Evolutionary conservation across 257 asterid genomes (phyloP).

Genomic region (Rauvolfia tetraphylla): DNA sequence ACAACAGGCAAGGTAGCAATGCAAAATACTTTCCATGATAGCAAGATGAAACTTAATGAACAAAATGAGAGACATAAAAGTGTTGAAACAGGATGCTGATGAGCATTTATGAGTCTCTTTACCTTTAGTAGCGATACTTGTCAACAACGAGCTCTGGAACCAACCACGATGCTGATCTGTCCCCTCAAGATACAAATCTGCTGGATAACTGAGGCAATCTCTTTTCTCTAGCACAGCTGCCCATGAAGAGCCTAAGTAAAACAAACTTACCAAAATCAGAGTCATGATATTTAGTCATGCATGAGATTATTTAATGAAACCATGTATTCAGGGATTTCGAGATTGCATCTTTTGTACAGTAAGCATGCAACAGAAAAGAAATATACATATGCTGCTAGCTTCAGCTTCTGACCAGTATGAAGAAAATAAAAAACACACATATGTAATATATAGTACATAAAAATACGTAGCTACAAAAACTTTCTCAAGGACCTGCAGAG

Average conservation of each 20-base stretch:
- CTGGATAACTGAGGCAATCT: conserved; percentile 73
- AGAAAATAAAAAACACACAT: neutral
- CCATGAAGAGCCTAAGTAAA: conserved; percentile 89
- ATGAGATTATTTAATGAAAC: neutral
- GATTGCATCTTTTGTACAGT: neutral
- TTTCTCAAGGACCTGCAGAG: neutral
- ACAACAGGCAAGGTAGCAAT: neutral
- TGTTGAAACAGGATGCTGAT: neutral
- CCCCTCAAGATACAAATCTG: conserved; percentile 97
- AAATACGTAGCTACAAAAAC: neutral
- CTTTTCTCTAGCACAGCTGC: conserved; percentile 94
- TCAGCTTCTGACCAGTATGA: neutral
- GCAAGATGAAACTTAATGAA: neutral
- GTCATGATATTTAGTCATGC: neutral
- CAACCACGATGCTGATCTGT: conserved; percentile 99
- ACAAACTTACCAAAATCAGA: neutral
- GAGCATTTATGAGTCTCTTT: conserved; percentile 15
- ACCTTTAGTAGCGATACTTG: conserved; percentile 95
- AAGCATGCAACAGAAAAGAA: neutral
- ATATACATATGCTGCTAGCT: neutral
- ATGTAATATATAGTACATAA: neutral
- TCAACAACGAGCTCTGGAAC: conserved; percentile 94
- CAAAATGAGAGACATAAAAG: neutral
- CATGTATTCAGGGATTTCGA: neutral
- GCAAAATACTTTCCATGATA: neutral